Conservation (phyloP, 495 filamentous ascomycete species). For the Rostrohypoxylon terebratum region DNA sequence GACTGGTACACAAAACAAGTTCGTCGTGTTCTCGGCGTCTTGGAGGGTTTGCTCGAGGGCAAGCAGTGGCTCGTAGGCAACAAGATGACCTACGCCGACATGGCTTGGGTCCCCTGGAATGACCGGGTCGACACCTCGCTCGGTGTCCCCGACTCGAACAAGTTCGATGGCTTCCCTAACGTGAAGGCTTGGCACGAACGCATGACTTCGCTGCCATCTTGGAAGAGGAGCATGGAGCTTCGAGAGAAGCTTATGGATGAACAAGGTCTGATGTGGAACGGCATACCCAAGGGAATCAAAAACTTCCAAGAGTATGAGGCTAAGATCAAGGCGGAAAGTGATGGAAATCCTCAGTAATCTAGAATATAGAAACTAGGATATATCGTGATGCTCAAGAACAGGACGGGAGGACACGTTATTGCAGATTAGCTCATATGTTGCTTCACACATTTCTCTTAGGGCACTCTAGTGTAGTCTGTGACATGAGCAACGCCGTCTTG, state of each 20-base stretch:
- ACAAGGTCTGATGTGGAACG: background rate
- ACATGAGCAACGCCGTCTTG: too few relatives aligned
- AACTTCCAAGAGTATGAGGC: background rate
- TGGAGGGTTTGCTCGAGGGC: conserved; percentile 54
- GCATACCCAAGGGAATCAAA: background rate
- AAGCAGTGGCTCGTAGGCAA: conserved; percentile 63
- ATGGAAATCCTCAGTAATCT: background rate
- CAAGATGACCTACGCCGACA: conserved; percentile 57
- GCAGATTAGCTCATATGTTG: too few relatives aligned
- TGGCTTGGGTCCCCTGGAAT: conserved; percentile 61
- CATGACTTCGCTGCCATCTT: conserved; percentile 7
- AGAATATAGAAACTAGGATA: background rate
- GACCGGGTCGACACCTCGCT: conserved; percentile 17
- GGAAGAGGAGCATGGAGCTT: background rate
- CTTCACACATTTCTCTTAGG: too few relatives aligned
- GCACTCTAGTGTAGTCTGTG: too few relatives aligned
- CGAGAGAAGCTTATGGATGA: background rate
- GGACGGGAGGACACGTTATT: too few relatives aligned
- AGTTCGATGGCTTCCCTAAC: conserved; percentile 29
- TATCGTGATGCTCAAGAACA: too few relatives aligned
- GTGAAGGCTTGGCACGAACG: conserved; percentile 38
- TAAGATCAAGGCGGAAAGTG: conserved; percentile 8
- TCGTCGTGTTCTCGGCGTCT: conserved; percentile 60
- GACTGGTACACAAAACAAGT: conserved; percentile 62
- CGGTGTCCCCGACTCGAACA: conserved; percentile 31